These are phyloP conservation scores for Giardia muris DNA, from an alignment of 208 protist genomes.

Conservation along the genomic window DNA sequence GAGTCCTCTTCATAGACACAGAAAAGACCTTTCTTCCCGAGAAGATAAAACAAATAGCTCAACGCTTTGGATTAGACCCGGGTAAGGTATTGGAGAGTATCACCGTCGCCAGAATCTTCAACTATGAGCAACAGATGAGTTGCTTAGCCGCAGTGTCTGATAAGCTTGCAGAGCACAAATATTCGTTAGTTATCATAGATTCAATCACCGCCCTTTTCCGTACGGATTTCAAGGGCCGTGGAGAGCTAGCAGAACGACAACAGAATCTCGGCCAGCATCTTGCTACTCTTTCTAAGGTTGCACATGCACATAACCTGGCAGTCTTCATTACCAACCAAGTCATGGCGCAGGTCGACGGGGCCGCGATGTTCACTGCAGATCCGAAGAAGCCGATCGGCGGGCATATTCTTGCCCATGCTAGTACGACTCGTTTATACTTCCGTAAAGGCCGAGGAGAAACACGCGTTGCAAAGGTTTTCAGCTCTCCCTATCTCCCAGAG, in stretches of 20 bases:
- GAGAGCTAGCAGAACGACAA: slow-evolving; percentile 82
- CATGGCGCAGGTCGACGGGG: slow-evolving; percentile 53
- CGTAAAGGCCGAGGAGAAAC: slow-evolving; percentile 93
- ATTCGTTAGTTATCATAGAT: slow-evolving; percentile 78
- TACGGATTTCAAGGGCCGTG: slow-evolving; percentile 76
- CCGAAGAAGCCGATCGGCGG: slow-evolving; percentile 62
- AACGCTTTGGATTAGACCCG: slow-evolving; percentile 70
- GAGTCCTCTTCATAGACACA: slow-evolving; percentile 78
- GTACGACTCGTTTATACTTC: slow-evolving; percentile 86
- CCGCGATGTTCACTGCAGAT: slow-evolving; percentile 53
- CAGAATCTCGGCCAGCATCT: slow-evolving; percentile 53
- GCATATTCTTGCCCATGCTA: slow-evolving; percentile 99
- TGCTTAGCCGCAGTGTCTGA: slow-evolving; percentile 52
- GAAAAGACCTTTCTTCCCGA: slow-evolving; percentile 89
- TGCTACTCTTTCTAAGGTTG: slow-evolving; percentile 73
- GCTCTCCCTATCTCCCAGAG: slow-evolving; percentile 94
- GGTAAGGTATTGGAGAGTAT: slow-evolving; percentile 81
- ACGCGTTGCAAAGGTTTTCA: slow-evolving; percentile 97
- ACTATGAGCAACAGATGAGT: slow-evolving; percentile 61
- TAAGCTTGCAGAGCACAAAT: slow-evolving; percentile 53
- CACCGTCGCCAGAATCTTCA: slow-evolving; percentile 78
- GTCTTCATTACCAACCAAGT: slow-evolving; percentile 66
- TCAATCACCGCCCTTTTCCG: slow-evolving; percentile 92
- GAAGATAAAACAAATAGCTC: slow-evolving; percentile 75
- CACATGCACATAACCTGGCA: slow-evolving; percentile 68